Evolutionary conservation across 2,329 filamentous ascomycete species (phyloP), one percentile per base, ranked within the genome.

Genomic region (Fusarium lyarnte): DNA sequence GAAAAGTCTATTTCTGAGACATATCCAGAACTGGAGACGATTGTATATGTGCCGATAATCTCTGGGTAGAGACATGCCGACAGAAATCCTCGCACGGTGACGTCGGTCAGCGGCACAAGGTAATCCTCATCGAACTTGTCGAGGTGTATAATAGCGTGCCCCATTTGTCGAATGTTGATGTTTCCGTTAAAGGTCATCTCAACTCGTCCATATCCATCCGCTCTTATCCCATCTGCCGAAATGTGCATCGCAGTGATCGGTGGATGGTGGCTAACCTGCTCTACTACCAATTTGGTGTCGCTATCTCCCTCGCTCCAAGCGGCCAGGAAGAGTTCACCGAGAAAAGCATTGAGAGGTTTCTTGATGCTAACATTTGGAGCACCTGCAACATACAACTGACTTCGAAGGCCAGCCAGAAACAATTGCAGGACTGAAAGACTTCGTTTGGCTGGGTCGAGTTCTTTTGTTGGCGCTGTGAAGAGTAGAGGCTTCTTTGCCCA

Each of bases 231-330:
- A 59, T 81, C 78, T 21, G 78, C 71, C 72, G 78, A 75, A 35
- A 87, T 84, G 76, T 86, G 85, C 78, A 87, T 86, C 5, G 86
- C 86, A 6, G 86, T 87, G 46, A 87, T 86, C 23, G 86, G 86
- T 29, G 86, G 86, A 74, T 88, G 86, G 66, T 88, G 86, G 72
- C 83, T 85, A 67, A 88, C 86, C 75, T 88, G 86, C 76, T 88
- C 86, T 35, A 74, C 64, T 6, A 75, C 73, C 27, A 85, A 81
- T 10, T 78, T 82, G 1, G 77, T 79, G 17, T 75, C 68, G 16
- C 75, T 76, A 27, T 61, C 46, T 0, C 41, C 55, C 27, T 83
- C 79, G 2, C 72, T 79, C 82, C 83, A 85, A 1, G 77, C 78
- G 0, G 83, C 83, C 3, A 87, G 70, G 70, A 87, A 88, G 2